Percentiles rank a stretch among this genome's conserved stretches.
These are phyloP conservation scores for Solanum hybrid DNA, from an alignment of 305 asterid species.

Conservation along the genomic window DNA sequence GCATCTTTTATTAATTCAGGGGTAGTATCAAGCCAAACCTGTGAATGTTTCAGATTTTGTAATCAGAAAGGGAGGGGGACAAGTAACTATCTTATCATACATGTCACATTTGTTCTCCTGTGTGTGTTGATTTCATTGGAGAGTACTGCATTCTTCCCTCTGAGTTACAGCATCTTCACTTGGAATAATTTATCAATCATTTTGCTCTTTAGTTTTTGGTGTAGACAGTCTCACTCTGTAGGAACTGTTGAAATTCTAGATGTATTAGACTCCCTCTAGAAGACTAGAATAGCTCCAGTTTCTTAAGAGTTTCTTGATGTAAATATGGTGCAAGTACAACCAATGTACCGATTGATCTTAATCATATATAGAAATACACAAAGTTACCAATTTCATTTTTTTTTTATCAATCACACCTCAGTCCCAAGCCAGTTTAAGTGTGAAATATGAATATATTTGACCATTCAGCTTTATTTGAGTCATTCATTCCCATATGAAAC, in stretches of 20 bases:
- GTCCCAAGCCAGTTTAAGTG: neutral
- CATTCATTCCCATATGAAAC: neutral
- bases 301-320: neutral
- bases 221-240: neutral
- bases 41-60: neutral
- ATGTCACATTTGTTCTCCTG: neutral
- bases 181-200: neutral
- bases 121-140: neutral
- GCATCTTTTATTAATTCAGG: neutral
- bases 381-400: neutral
- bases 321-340: neutral
- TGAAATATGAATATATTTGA: neutral
- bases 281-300: neutral
- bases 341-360: neutral
- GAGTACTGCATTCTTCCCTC: neutral
- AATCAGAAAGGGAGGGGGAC: neutral
- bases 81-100: neutral
- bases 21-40: neutral
- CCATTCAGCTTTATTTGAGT: neutral
- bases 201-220: neutral
- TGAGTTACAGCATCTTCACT: neutral
- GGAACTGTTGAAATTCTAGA: neutral
- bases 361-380: neutral
- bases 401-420: neutral
- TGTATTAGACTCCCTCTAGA: neutral